phyloP scores from a whole-genome alignment of 176 grass and related monocot genomes.

The Avena atlantica region DNA sequence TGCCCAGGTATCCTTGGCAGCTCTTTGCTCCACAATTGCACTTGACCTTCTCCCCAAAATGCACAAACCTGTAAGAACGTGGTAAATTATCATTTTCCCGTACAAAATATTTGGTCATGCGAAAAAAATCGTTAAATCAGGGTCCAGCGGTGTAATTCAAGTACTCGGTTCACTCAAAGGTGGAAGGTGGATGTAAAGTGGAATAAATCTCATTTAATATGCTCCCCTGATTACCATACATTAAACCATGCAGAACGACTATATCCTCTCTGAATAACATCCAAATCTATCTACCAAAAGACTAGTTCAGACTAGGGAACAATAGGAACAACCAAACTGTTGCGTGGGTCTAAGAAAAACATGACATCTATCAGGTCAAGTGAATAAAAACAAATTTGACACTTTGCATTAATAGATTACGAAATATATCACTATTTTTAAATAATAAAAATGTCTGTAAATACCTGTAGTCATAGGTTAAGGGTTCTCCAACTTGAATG shows the following conservation, averaged over 20 bases:
- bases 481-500: constrained; percentile 66
- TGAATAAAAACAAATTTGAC: background rate
- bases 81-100: background rate
- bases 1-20: constrained; percentile 90
- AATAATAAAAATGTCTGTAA: background rate
- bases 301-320: background rate
- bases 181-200: background rate
- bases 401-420: background rate
- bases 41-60: constrained; percentile 86
- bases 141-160: background rate
- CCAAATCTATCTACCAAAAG: background rate
- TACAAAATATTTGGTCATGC: background rate
- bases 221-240: background rate
- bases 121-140: too few species aligned
- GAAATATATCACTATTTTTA: background rate
- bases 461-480: constrained; percentile 93
- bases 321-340: background rate
- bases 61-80: constrained; percentile 75
- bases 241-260: background rate
- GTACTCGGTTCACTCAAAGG: background rate
- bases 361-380: background rate
- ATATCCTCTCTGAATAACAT: background rate
- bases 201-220: background rate
- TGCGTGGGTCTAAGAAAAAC: background rate
- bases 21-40: constrained; percentile 76